These are phyloP conservation scores for Mycena galopus DNA, from an alignment of 768 basidiomycete genomes.

Conservation along the genomic window DNA sequence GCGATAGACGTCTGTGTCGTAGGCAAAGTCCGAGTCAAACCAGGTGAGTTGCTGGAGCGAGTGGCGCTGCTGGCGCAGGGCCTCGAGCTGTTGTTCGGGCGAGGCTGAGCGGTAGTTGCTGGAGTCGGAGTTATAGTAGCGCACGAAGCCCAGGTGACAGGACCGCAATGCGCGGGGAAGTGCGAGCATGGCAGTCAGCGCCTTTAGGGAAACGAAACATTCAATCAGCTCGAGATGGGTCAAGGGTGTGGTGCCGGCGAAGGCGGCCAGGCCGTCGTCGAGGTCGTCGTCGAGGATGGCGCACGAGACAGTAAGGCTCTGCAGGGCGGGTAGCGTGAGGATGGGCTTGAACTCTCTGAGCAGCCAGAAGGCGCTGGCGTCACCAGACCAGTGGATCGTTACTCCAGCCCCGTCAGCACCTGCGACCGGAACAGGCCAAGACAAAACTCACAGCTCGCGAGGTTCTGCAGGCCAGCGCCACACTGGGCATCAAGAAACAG, in stretches of 20 bases:
- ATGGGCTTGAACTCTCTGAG: constrained; percentile 15
- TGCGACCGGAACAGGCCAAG: not conserved
- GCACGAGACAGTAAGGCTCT: not conserved
- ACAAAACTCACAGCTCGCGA: not conserved
- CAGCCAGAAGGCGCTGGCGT: constrained; percentile 6
- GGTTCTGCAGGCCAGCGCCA: constrained; percentile 2
- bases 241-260: constrained; percentile 10
- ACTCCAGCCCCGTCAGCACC: constrained; percentile 2
- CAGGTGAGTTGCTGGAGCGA: too few relatives aligned
- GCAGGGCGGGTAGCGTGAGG: too few relatives aligned
- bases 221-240: too few relatives aligned
- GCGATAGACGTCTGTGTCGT: not conserved
- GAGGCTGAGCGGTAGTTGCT: not conserved
- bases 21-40: not conserved
- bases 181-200: too few relatives aligned
- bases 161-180: too few relatives aligned
- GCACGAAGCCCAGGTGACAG: not conserved
- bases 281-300: too few relatives aligned
- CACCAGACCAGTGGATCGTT: constrained; percentile 13
- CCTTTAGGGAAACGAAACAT: too few relatives aligned
- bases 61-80: too few relatives aligned
- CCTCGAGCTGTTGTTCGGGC: not conserved
- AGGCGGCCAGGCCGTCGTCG: not conserved
- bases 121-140: not conserved
- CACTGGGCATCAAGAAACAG: not conserved